A percentile compares a stretch with the other conserved stretches of the same genome.
Evolutionary conservation across 805 yeast genomes (phyloP).

Genomic region (Ogataea methanolica): DNA sequence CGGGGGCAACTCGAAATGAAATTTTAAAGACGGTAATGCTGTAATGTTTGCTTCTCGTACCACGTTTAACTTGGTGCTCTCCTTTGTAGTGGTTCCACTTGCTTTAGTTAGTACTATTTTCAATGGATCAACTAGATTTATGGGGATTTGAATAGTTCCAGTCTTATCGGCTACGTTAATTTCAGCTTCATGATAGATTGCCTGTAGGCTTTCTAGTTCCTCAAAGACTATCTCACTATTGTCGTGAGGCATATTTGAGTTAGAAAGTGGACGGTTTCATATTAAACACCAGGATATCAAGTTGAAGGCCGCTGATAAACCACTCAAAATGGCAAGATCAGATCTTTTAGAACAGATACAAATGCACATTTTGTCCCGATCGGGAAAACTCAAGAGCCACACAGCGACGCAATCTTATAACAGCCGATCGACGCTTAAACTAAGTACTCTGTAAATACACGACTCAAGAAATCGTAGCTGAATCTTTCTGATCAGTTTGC

Average conservation of each 20-base stretch:
- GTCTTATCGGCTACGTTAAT: conserved; percentile 2
- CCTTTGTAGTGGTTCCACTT: no score
- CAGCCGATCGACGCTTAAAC: no score
- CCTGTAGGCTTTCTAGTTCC: conserved; percentile 37
- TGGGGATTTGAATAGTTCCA: conserved; percentile 29
- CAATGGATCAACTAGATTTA: conserved; percentile 20
- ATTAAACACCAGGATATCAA: background rate
- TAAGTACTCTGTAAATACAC: no score
- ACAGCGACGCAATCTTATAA: no score
- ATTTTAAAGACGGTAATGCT: conserved; percentile 28
- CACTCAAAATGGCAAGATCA: no score
- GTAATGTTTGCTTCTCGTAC: background rate
- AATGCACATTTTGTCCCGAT: no score
- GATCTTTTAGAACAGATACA: no score
- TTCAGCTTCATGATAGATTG: conserved; percentile 38
- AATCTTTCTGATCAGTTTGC: no score
- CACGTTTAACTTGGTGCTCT: no score
- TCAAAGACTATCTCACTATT: conserved; percentile 18
- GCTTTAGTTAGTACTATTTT: conserved; percentile 15
- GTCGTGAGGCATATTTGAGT: background rate
- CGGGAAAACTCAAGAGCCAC: no score
- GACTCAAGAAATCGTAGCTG: no score
- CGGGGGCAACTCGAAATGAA: conserved; percentile 29
- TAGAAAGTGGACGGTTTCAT: background rate
- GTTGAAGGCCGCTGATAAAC: no score